These are phyloP conservation scores for Ceratobasidium sp. DNA, from an alignment of 1,284 basidiomycete species.

Conservation along the genomic window DNA sequence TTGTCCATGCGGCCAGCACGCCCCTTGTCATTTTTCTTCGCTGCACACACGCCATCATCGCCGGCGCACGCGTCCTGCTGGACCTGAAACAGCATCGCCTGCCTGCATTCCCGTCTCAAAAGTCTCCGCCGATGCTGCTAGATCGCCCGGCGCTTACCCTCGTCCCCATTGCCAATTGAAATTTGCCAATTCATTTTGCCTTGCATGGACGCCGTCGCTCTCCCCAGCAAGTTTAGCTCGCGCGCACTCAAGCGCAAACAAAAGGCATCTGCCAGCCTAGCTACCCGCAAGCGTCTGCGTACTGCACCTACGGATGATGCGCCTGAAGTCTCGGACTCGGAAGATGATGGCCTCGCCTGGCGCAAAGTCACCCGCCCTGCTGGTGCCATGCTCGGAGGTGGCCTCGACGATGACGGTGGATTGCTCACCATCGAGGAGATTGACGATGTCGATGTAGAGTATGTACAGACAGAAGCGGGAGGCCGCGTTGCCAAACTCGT, in stretches of 20 bases:
- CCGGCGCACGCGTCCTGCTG: neutral
- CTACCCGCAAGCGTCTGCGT: neutral
- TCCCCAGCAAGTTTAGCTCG: slow-evolving; percentile 28
- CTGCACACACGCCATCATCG: neutral
- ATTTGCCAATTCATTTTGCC: slow-evolving; percentile 14
- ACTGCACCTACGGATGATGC: neutral
- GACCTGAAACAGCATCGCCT: neutral
- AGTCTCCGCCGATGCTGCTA: neutral
- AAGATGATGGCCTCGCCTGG: slow-evolving; percentile 25
- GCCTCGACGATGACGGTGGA: slow-evolving; percentile 72
- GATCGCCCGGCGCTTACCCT: slow-evolving; percentile 10
- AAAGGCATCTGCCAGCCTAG: neutral
- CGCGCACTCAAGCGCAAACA: slow-evolving; percentile 40
- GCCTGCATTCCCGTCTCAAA: neutral
- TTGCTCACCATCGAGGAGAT: slow-evolving; percentile 90
- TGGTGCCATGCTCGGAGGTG: slow-evolving; percentile 53
- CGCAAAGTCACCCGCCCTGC: slow-evolving; percentile 35
- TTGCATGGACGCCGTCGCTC: slow-evolving; percentile 14
- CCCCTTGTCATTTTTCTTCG: neutral
- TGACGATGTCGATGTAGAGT: slow-evolving; percentile 84
- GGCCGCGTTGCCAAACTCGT: slow-evolving; percentile 75
- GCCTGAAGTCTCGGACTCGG: slow-evolving; percentile 10
- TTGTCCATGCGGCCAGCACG: neutral
- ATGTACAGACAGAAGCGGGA: slow-evolving; percentile 69
- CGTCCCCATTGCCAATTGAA: slow-evolving; percentile 12